Evolutionary conservation across 2,329 filamentous ascomycete genomes (phyloP), one percentile per base, ranked within the genome.

Genomic region (Xylaria polymorpha): DNA sequence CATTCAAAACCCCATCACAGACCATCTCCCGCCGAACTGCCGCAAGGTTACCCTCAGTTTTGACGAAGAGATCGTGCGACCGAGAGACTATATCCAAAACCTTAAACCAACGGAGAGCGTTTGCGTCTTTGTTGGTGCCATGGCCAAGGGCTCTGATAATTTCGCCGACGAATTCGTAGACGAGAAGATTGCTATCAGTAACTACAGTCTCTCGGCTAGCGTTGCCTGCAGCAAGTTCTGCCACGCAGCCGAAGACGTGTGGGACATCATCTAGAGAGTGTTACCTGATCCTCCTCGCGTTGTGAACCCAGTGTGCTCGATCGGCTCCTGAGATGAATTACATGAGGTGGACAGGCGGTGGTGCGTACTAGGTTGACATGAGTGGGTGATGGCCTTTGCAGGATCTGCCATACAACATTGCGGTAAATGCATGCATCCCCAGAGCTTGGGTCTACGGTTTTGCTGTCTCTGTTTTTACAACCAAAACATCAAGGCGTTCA

Each of bases 211-310:
- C 72, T 97, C 94, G 78, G 96, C 96, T 70, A 98, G 95, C 84
- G 96, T 99, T 71, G 95, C 96, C 51, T 99, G 96, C 87, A 98
- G 95, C 89, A 99, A 98, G 82, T 98, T 99, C 86, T 98, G 96
- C 83, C 96, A 99, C 82, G 96, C 95, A 48, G 95, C 94, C 51
- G 96, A 99, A 83, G 96, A 99, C 81, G 91, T 92, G 43, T 99
- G 96, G 96, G 90, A 93, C 79, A 92, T 99, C 75, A 88, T 98
- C 77, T 99, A 72, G 59, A 39, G 8, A 41, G 32, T 18, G 10
- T 20, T 20, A 14, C 39, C 9, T 37, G 32, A 9, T 59, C 56
- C 51, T 68, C 32, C n/a, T 58, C 35, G 22, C 67, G 57, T 39
- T 60, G 46, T 58, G 32, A 29, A 32, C 6, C 35, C 12, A 43